These are phyloP conservation scores for Magnolia sinica DNA, from an alignment of 164 flowering plant genomes.

Conservation along the genomic window DNA sequence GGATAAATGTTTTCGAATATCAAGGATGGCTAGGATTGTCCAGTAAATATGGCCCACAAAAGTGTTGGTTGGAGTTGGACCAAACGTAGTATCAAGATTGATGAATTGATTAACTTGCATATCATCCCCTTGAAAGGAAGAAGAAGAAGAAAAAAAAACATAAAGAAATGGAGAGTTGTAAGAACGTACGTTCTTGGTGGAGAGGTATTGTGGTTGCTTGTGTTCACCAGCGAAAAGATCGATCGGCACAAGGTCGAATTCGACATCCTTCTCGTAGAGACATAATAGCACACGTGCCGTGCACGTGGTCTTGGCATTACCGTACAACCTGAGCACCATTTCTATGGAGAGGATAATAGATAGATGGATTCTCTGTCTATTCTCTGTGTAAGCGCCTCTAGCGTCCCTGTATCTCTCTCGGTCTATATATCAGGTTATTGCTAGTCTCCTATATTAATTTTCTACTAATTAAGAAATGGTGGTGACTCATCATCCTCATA, in stretches of 20 bases:
- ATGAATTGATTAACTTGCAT: no score
- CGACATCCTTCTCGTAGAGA: conserved; percentile 22
- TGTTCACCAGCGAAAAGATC: conserved; percentile 32
- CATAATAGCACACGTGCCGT: conserved; percentile 34
- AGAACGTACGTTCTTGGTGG: conserved; percentile 14
- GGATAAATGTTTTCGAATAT: no score
- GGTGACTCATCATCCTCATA: no score
- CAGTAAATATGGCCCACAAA: no score
- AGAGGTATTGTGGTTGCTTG: conserved; percentile 40
- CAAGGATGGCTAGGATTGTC: no score
- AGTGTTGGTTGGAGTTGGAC: no score
- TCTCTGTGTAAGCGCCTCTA: no score
- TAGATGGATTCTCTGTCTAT: background rate
- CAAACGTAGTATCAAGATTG: no score
- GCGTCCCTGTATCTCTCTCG: no score
- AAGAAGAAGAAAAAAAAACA: background rate
- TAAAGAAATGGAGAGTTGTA: conserved; percentile 31
- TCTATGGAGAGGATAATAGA: background rate
- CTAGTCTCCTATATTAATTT: no score
- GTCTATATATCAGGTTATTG: no score
- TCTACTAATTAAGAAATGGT: no score
- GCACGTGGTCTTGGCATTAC: conserved; percentile 41
- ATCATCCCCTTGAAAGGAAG: background rate
- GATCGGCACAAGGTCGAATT: conserved; percentile 47
- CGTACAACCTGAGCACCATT: conserved; percentile 52